Conservation (phyloP, 148 eudicot species). For the Drosera capensis region DNA sequence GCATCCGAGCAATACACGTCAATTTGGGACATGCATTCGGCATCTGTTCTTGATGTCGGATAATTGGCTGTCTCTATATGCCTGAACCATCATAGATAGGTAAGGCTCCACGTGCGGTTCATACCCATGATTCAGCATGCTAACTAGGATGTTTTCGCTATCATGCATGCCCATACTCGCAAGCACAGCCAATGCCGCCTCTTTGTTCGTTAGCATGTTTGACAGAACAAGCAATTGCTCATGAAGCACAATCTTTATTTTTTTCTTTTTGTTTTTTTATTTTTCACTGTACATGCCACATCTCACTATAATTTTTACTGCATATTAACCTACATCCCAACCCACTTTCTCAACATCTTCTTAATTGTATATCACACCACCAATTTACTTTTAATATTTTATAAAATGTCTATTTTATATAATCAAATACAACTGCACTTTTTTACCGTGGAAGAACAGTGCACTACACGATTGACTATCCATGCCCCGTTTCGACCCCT, state of each 20-base stretch:
- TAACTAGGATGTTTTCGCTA: slow-evolving; percentile 32
- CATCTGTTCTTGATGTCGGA: slow-evolving; percentile 66
- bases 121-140: slow-evolving; percentile 69
- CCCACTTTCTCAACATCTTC: too few species aligned
- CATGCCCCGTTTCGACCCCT: too few species aligned
- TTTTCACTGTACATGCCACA: slow-evolving; percentile 61
- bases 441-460: too few species aligned
- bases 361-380: too few species aligned
- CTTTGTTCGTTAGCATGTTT: slow-evolving; percentile 42
- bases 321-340: too few species aligned
- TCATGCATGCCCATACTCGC: slow-evolving; percentile 50
- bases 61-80: slow-evolving; percentile 52
- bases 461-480: too few species aligned
- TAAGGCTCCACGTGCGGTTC: slow-evolving; percentile 74
- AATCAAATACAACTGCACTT: too few species aligned
- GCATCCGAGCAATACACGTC: slow-evolving; percentile 76
- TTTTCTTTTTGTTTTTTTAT: slow-evolving; percentile 52
- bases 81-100: slow-evolving; percentile 74
- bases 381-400: too few species aligned
- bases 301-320: too few species aligned
- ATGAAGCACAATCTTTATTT: slow-evolving; percentile 42
- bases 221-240: slow-evolving; percentile 50
- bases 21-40: slow-evolving; percentile 71
- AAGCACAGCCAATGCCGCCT: slow-evolving; percentile 51
- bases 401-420: too few species aligned